Conservation (phyloP, 2,329 filamentous ascomycete genomes). For the Fusarium coffeatum region DNA sequence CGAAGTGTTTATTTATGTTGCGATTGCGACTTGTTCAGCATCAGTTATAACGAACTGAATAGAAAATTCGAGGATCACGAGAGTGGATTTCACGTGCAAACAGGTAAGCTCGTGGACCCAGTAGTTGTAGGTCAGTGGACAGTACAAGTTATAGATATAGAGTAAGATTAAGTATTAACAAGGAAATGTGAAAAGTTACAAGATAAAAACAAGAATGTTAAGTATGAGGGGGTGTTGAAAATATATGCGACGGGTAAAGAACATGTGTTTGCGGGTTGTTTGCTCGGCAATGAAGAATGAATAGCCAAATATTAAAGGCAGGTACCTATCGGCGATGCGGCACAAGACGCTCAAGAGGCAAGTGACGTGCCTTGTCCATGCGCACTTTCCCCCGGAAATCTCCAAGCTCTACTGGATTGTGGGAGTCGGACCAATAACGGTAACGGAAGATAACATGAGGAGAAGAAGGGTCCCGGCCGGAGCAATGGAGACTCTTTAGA, state of each 20-base stretch:
- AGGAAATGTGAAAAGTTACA: not conserved
- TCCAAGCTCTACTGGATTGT: slow-evolving; percentile 7
- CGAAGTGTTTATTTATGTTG: slow-evolving; percentile 2
- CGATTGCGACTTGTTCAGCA: slow-evolving; percentile 9
- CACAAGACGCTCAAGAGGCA: slow-evolving; percentile 35
- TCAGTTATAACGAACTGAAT: slow-evolving; percentile 3
- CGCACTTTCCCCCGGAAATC: slow-evolving; percentile 14
- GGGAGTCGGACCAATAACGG: slow-evolving; percentile 21
- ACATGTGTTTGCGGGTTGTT: slow-evolving; percentile 12
- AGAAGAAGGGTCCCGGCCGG: slow-evolving; percentile 32
- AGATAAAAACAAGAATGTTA: not conserved
- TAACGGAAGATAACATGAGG: slow-evolving; percentile 5
- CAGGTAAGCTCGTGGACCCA: slow-evolving; percentile 25
- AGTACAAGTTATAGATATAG: slow-evolving; percentile 10
- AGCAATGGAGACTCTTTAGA: slow-evolving; percentile 42
- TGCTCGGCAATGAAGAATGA: slow-evolving; percentile 1
- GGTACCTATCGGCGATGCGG: slow-evolving; percentile 37
- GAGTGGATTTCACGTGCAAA: slow-evolving; percentile 35
- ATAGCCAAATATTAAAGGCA: not conserved
- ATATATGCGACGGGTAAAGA: slow-evolving; percentile 6
- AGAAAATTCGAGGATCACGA: slow-evolving; percentile 6
- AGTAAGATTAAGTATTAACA: slow-evolving; percentile 1
- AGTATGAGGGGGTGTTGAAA: slow-evolving; percentile 10
- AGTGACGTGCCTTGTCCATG: slow-evolving; percentile 40
- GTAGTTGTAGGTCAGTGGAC: slow-evolving; percentile 4